These are phyloP conservation scores for Globisporangium lucens DNA, from an alignment of 352 stramenopile genomes.

Conservation along the genomic window DNA sequence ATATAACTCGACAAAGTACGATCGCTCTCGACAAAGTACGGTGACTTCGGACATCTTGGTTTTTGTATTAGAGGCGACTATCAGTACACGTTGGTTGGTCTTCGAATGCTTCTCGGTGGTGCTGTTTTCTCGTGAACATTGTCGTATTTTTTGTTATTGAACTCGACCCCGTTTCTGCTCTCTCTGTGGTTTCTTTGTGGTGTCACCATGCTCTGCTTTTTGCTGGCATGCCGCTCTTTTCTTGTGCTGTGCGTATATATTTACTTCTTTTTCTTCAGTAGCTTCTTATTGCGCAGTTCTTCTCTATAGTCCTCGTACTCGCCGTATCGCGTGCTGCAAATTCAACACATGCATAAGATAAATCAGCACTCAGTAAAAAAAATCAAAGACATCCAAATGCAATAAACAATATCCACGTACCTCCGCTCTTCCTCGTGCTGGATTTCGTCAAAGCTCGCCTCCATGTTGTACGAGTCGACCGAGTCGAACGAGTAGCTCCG, in stretches of 20 bases:
- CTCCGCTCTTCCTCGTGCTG: conserved; percentile 85
- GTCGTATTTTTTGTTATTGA: background rate
- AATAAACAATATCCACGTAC: conserved; percentile 20
- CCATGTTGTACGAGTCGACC: conserved; percentile 83
- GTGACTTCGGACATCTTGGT: no score
- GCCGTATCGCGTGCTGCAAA: conserved; percentile 55
- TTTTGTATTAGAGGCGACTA: no score
- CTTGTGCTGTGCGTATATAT: conserved; percentile 5
- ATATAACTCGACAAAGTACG: no score
- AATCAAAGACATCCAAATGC: background rate
- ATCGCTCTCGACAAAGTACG: no score
- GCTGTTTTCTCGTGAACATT: background rate
- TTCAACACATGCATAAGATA: background rate
- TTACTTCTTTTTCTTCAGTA: conserved; percentile 71
- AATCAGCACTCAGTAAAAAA: background rate
- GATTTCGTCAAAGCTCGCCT: conserved; percentile 81
- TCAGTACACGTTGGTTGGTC: background rate
- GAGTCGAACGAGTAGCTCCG: conserved; percentile 76
- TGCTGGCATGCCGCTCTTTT: background rate
- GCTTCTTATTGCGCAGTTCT: conserved; percentile 82
- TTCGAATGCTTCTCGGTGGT: background rate
- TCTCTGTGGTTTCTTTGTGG: background rate
- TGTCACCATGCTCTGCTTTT: background rate
- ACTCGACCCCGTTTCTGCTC: background rate
- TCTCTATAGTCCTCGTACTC: conserved; percentile 84